These are phyloP conservation scores for Boletales sp. DNA, from an alignment of 768 basidiomycete species.

Conservation along the genomic window DNA sequence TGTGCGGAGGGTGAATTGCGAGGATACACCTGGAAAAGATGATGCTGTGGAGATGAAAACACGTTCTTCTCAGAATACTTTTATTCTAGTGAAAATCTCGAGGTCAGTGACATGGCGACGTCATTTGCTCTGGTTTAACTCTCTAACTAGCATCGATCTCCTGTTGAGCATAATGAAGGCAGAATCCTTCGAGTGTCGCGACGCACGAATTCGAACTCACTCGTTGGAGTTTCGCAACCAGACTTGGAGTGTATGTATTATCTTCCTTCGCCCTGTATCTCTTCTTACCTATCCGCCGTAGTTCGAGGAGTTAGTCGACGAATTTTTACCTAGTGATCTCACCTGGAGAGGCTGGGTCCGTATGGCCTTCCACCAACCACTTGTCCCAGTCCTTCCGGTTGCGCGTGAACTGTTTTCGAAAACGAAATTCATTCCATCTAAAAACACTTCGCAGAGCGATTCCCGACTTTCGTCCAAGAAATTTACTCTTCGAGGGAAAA, in stretches of 20 bases:
- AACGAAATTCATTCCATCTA: constrained; percentile 62
- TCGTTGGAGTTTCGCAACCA: constrained; percentile 79
- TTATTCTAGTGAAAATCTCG: constrained; percentile 72
- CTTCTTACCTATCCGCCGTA: constrained; percentile 24
- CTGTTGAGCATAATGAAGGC: constrained; percentile 77
- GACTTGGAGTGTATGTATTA: constrained; percentile 68
- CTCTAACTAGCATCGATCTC: constrained; percentile 53
- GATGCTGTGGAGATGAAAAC: constrained; percentile 82
- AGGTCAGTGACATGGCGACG: constrained; percentile 40
- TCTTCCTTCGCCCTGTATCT: not conserved
- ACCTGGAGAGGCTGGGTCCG: constrained; percentile 82
- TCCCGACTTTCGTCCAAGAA: constrained; percentile 22
- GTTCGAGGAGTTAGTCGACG: constrained; percentile 78
- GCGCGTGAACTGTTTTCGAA: constrained; percentile 76
- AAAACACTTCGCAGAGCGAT: constrained; percentile 29
- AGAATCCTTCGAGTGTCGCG: constrained; percentile 80
- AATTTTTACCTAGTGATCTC: constrained; percentile 75
- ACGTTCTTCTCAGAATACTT: constrained; percentile 79
- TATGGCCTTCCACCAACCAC: constrained; percentile 77
- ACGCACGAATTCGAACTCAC: constrained; percentile 76
- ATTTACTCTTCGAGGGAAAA: constrained; percentile 17
- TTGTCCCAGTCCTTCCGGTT: constrained; percentile 74
- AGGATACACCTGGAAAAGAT: constrained; percentile 30
- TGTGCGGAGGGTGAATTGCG: constrained; percentile 15
- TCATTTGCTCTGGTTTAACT: constrained; percentile 17